Percentiles rank a stretch among this genome's conserved stretches.
Evolutionary conservation across 495 filamentous ascomycete species (phyloP).

Genomic region (Trypethelium eluteriae): DNA sequence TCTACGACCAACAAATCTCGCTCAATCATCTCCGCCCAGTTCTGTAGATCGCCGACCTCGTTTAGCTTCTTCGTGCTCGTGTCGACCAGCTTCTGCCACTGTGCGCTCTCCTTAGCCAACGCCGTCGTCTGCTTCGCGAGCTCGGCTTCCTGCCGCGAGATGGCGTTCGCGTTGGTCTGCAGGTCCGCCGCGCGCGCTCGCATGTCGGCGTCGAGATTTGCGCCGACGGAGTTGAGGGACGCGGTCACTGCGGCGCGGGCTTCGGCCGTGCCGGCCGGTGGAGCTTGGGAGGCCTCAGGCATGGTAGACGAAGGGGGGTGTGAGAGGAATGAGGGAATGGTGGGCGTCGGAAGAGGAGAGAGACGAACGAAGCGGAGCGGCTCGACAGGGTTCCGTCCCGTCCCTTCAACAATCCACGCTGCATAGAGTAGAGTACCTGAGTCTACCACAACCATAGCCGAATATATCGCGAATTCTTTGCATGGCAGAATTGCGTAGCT

Average conservation of each 20-base stretch:
- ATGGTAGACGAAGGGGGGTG: background rate
- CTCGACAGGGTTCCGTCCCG: no score
- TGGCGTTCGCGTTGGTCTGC: slow-evolving; percentile 60
- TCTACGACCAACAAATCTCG: slow-evolving; percentile 80
- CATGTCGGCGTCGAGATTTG: slow-evolving; percentile 56
- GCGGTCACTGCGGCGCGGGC: slow-evolving; percentile 69
- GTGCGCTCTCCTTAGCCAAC: slow-evolving; percentile 64
- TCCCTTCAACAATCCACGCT: no score
- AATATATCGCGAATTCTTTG: no score
- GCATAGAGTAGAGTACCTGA: no score
- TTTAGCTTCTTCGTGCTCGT: slow-evolving; percentile 67
- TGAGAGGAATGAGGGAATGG: background rate
- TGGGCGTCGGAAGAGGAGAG: background rate
- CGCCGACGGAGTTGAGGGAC: slow-evolving; percentile 65
- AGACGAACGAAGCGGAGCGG: no score
- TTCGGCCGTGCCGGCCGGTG: slow-evolving; percentile 42
- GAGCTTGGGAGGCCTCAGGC: background rate
- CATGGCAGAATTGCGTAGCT: no score
- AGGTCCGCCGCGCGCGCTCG: slow-evolving; percentile 66
- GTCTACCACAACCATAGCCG: no score
- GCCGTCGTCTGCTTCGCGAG: slow-evolving; percentile 55
- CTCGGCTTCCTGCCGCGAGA: slow-evolving; percentile 66
- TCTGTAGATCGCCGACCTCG: slow-evolving; percentile 93
- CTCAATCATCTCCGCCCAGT: slow-evolving; percentile 96
- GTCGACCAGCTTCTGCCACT: slow-evolving; percentile 60